phyloP scores from a whole-genome alignment of 2,329 filamentous ascomycete genomes.

The Zasmidium angulare region DNA sequence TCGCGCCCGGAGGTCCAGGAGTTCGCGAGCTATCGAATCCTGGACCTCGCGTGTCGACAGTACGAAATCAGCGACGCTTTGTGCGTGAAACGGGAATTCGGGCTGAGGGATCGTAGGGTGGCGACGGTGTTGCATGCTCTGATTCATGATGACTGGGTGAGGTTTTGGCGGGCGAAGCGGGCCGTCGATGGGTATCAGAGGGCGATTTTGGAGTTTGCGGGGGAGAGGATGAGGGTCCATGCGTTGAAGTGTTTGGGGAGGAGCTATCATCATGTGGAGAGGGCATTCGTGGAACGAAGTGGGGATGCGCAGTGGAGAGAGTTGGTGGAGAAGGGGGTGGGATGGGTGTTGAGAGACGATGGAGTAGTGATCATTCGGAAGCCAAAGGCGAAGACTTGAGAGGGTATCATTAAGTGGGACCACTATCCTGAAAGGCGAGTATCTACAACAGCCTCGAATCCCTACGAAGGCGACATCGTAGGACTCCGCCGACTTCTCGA shows the following conservation, averaged over 20 bases:
- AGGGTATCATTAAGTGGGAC: no score
- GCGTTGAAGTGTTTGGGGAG: conserved; percentile 83
- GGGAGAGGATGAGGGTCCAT: conserved; percentile 70
- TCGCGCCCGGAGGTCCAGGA: conserved; percentile 73
- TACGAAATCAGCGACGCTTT: conserved; percentile 73
- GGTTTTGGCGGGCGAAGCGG: conserved; percentile 70
- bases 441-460: no score
- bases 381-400: conserved; percentile 44
- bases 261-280: conserved; percentile 73
- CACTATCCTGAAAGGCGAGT: no score
- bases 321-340: conserved; percentile 70
- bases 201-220: conserved; percentile 78
- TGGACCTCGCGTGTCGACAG: conserved; percentile 86
- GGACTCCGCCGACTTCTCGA: conserved; percentile 8
- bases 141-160: conserved; percentile 77
- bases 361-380: conserved; percentile 75
- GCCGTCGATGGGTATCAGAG: conserved; percentile 78
- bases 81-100: conserved; percentile 60
- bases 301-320: conserved; percentile 71
- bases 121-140: conserved; percentile 68
- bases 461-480: background rate
- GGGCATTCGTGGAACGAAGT: conserved; percentile 66
- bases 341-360: conserved; percentile 72
- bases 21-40: conserved; percentile 74
- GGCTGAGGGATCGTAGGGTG: conserved; percentile 65